A percentile compares a stretch with the other conserved stretches of the same genome.
phyloP scores from a whole-genome alignment of 225 moss, liverwort and hornwort species.

The Bryoerythrophyllum caledonicum region DNA sequence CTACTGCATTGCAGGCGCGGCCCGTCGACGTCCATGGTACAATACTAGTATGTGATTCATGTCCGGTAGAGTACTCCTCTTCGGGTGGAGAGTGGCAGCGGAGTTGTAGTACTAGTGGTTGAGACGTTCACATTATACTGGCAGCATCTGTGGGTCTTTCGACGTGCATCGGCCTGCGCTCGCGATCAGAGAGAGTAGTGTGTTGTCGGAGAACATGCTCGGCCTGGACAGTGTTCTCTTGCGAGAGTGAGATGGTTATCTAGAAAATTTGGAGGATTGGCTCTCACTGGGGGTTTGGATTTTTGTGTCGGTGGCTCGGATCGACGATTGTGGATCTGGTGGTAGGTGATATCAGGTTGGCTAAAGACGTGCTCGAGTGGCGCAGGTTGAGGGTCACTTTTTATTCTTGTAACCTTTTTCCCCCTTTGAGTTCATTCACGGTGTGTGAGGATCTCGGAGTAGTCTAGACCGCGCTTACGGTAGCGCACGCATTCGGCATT shows the following conservation, averaged over 20 bases:
- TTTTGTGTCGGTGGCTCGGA: neutral
- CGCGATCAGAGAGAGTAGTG: neutral
- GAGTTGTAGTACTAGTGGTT: slow-evolving; percentile 3
- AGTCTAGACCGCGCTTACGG: neutral
- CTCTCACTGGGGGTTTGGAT: neutral
- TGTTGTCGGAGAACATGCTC: neutral
- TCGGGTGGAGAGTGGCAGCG: neutral
- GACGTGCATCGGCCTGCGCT: slow-evolving; percentile 40
- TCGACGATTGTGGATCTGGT: neutral
- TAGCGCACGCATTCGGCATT: slow-evolving; percentile 16
- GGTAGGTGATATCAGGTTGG: neutral
- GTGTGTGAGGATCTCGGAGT: neutral
- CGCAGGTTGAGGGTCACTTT: no score
- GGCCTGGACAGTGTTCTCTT: neutral
- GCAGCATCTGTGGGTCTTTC: neutral
- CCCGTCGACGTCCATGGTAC: neutral
- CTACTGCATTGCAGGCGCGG: no score
- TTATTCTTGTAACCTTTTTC: neutral
- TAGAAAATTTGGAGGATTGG: neutral
- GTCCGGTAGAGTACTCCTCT: neutral
- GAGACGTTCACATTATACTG: slow-evolving; percentile 27
- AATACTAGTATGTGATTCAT: neutral
- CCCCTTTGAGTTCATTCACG: neutral
- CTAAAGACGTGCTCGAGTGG: neutral
- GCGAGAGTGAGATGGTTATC: neutral